These are phyloP conservation scores for Cairneyella variabilis DNA, from an alignment of 495 filamentous ascomycete genomes.

Conservation along the genomic window DNA sequence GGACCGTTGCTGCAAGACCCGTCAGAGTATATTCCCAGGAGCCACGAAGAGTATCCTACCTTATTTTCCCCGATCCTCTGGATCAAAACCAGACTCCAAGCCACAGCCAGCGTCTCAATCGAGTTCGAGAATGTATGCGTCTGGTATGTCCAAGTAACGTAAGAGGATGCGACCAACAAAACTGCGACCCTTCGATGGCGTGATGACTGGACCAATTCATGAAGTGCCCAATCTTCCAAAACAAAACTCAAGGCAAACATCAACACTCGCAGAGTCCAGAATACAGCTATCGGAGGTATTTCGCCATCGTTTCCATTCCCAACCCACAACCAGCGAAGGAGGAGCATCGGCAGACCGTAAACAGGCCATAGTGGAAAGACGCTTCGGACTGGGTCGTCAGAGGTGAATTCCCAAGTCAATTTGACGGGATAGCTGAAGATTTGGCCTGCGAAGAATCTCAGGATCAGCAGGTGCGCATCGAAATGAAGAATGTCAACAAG, in stretches of 20 bases:
- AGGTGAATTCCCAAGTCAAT: conserved; percentile 93
- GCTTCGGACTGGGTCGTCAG: conserved; percentile 80
- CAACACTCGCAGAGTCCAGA: conserved; percentile 77
- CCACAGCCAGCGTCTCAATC: conserved; percentile 85
- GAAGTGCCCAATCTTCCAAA: conserved; percentile 92
- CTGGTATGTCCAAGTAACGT: conserved; percentile 98
- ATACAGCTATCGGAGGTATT: conserved; percentile 68
- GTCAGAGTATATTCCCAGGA: not conserved
- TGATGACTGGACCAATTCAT: conserved; percentile 77
- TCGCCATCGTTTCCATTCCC: conserved; percentile 53
- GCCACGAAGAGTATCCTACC: conserved; percentile 40
- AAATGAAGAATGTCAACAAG: not conserved
- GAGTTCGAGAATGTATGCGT: conserved; percentile 99
- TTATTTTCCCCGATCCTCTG: conserved; percentile 74
- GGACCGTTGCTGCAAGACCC: conserved; percentile 55
- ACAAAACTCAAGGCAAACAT: conserved; percentile 97
- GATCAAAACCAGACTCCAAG: conserved; percentile 88
- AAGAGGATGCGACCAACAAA: conserved; percentile 84
- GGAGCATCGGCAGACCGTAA: conserved; percentile 87
- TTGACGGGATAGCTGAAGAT: conserved; percentile 85
- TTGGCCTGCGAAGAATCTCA: conserved; percentile 55
- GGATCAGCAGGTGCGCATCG: conserved; percentile 16
- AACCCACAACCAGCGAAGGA: conserved; percentile 82
- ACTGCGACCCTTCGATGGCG: conserved; percentile 66
- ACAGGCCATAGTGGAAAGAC: conserved; percentile 93